phyloP scores from a whole-genome alignment of 2,329 filamentous ascomycete genomes.

The Nigrospora oryzae region DNA sequence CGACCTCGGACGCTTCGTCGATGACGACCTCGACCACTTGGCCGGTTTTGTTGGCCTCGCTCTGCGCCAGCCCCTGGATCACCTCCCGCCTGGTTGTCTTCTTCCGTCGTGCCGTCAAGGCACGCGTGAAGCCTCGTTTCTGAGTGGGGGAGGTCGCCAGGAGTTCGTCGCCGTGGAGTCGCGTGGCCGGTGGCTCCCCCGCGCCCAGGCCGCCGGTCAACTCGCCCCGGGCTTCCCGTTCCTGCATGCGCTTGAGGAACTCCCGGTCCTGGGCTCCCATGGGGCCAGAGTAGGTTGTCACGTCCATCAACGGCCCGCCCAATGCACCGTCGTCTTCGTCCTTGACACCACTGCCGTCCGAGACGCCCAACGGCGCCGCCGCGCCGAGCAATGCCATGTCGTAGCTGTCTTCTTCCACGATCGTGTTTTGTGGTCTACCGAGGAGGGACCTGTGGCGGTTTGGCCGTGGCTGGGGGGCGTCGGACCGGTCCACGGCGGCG shows the following conservation, averaged over 20 bases:
- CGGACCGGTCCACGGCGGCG: conserved; percentile 8
- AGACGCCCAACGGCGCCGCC: conserved; percentile 20
- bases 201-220: conserved; percentile 51
- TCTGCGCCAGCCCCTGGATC: conserved; percentile 43
- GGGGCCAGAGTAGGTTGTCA: conserved; percentile 37
- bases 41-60: conserved; percentile 50
- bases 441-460: conserved; percentile 15
- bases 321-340: conserved; percentile 12
- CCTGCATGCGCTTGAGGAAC: conserved; percentile 36
- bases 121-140: conserved; percentile 27
- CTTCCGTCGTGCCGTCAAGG: conserved; percentile 28
- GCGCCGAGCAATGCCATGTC: conserved; percentile 19
- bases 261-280: conserved; percentile 32
- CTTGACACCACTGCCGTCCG: conserved; percentile 18
- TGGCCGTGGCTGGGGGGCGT: conserved; percentile 4
- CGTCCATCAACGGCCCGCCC: conserved; percentile 30
- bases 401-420: conserved; percentile 21
- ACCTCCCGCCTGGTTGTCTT: conserved; percentile 23
- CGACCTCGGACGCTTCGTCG: conserved; percentile 34
- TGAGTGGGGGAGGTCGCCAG: conserved; percentile 25
- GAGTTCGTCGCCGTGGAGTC: conserved; percentile 41
- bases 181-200: conserved; percentile 39
- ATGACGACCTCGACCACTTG: conserved; percentile 52
- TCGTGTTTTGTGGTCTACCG: conserved; percentile 13
- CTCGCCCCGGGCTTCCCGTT: conserved; percentile 44